Evolutionary conservation across 164 flowering plant species (phyloP), one percentile per base, ranked within the genome.

Genomic region (Tetrastigma voinierianum): DNA sequence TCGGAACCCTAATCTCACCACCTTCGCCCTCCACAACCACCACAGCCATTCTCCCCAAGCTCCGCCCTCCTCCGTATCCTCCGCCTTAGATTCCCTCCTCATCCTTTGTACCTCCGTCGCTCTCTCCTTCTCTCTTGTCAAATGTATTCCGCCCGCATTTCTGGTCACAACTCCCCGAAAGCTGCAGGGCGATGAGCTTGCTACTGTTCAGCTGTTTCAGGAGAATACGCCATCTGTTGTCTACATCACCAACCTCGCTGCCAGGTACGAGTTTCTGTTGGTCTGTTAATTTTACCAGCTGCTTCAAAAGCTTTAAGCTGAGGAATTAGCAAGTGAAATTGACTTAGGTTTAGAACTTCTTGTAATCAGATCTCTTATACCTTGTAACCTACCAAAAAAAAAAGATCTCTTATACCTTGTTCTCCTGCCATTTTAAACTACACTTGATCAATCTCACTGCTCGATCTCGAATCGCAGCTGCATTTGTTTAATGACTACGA

Each of bases 221-320:
- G 91, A 89, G 77, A 94, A 94, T 66, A 94, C 97, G 24, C 98
- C 97, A 9, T 94, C 98, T n/a, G 97, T 94, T 63, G 97, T 94
- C 46, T 91, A 90, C 77, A 94, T 94, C 67, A 94, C 98, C 67
- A 94, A 94, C 70, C 96, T 94, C 4, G 98, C 96, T 44, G 87
- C 78, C 68, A 86, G 81, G 98, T 88, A 67, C 11, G 40, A 32
- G 40, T 32, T 32, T 4, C 40, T 7, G 40, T 32, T 32, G 40
- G 40, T 32, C 40, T 32, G 40, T 32, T 32, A 32, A 32, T 32
- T n/a, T 32, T 32, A 32, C 40, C 40, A 32, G 6, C 40, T 32
- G 40, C 40, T 7, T 4, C 40, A 32, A 32, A 32, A 32, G 40
- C 40, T 32, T n/a, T 32, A 32, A 32, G 7, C 40, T 32, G 40